Evolutionary conservation across 306 rosid species (phyloP), one percentile per base, ranked within the genome.

Genomic region (Fagus sylvatica): DNA sequence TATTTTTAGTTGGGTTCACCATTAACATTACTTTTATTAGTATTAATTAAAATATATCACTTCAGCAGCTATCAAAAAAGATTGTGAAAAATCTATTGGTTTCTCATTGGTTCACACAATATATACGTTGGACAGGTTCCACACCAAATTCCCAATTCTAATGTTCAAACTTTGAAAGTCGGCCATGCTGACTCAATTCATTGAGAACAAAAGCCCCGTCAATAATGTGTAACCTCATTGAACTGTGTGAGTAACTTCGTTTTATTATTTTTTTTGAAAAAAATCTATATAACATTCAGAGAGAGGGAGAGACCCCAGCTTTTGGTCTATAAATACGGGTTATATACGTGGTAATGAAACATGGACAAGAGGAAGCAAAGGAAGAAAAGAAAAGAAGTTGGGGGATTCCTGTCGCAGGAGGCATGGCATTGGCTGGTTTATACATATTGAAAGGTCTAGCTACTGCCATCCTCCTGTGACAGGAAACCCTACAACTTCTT

Each of bases 341-440:
- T 57, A 28, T 4, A 10, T n/a, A 5, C 30, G 60, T 34, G 11
- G 19, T 2, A 4, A 4, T 54, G 66, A n/a, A 36, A 13, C 53
- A 5, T 6, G 53, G 53, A 40, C 13, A 67, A 36, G 30, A 9
- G 30, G 33, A 40, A 56, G 19, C 39, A 32, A 64, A 46, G 7
- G n/a, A n/a, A n/a, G n/a, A n/a, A n/a, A n/a, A n/a, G 66, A 3
- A 65, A 22, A 71, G 82, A 39, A 62, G 73, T 60, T 59, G 16
- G 66, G 70, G 76, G 76, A 37, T 34, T 78, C 56, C 2, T 71
- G 77, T 79, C 78, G 77, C 77, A 73, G 51, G 78, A 73, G 82
- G 53, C 68, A 79, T 73, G 82, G 69, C 68, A 32, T 32, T 8
- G n/a, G 34, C 69, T 40, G 32, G 55, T 15, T 62, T 9, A 37